Evolutionary conservation across 2,329 filamentous ascomycete species (phyloP).

Genomic region (Rhytidhysteron rufulum): DNA sequence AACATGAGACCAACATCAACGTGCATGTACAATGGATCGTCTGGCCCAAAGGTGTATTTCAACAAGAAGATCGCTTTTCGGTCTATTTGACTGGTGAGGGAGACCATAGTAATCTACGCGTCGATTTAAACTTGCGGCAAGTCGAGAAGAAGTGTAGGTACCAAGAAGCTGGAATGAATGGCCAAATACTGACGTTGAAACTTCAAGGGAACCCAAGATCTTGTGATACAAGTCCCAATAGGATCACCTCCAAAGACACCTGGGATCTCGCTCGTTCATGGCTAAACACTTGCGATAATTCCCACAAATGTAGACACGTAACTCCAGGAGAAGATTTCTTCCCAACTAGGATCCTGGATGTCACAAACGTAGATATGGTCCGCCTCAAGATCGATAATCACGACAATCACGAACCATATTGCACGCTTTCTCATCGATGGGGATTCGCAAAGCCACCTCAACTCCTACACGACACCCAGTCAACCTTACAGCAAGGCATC

Average conservation of each 20-base stretch:
- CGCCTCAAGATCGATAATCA: background rate
- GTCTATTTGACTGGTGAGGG: background rate
- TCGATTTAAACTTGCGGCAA: background rate
- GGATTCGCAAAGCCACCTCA: background rate
- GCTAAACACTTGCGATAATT: background rate
- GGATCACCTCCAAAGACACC: background rate
- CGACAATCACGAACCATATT: background rate
- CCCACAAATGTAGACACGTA: background rate
- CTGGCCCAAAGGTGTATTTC: background rate
- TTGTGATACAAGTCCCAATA: too few species aligned
- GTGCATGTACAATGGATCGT: too few species aligned
- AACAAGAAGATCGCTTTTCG: background rate
- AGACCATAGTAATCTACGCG: background rate
- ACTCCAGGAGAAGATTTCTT: background rate
- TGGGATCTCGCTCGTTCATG: background rate
- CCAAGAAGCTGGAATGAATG: background rate
- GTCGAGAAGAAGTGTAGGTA: background rate
- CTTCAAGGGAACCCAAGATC: too few species aligned
- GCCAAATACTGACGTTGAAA: too few species aligned
- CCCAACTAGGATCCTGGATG: background rate
- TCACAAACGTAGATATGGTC: background rate
- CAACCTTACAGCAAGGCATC: background rate
- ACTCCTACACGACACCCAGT: background rate
- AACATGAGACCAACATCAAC: too few species aligned
- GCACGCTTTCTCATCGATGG: conserved; percentile 5